phyloP scores from a whole-genome alignment of 306 rosid genomes.

The Quercus ilex region DNA sequence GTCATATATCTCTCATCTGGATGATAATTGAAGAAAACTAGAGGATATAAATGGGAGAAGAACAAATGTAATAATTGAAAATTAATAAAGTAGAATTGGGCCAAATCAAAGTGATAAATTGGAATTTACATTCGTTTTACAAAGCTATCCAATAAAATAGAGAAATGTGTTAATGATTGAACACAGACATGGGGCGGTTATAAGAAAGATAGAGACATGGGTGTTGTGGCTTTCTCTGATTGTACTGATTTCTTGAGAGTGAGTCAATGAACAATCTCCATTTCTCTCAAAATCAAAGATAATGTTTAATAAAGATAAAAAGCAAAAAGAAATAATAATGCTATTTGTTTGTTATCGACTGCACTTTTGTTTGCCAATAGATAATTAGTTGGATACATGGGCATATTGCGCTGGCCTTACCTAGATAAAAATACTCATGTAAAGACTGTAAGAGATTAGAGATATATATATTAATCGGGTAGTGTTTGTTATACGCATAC shows the following conservation, averaged over 20 bases:
- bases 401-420: not conserved
- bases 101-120: no score
- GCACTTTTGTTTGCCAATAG: no score
- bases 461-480: no score
- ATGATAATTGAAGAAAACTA: no score
- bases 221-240: slow-evolving; percentile 21
- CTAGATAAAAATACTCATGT: not conserved
- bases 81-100: no score
- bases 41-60: no score
- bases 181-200: not conserved
- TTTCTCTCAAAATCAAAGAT: no score
- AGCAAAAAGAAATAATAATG: not conserved
- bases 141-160: not conserved
- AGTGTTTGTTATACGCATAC: no score
- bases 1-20: no score
- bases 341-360: not conserved
- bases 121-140: no score
- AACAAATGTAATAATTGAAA: no score
- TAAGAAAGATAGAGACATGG: slow-evolving; percentile 15
- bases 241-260: slow-evolving; percentile 22
- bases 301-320: not conserved
- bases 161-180: not conserved
- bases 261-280: not conserved
- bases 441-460: no score
- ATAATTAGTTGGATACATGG: not conserved